Evolutionary conservation across 1,139 yeast genomes (phyloP), one percentile per base, ranked within the genome.

Genomic region (Yamadazyma blattariae): DNA sequence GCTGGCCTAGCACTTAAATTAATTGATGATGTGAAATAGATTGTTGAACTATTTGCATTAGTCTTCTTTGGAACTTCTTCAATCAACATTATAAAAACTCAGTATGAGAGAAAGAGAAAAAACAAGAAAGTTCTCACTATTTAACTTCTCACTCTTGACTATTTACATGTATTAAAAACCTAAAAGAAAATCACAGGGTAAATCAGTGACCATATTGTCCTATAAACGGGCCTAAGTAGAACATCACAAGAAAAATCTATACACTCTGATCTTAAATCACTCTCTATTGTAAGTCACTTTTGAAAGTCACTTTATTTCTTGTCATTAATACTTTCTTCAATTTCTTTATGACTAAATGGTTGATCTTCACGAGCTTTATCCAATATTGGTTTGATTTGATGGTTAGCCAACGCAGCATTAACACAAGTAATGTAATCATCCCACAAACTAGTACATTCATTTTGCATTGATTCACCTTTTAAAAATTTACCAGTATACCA

Each of bases 401-500:
- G 82, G 40, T 72, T 75, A 24, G 80, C 79, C 46, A 87, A 67
- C 23, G 92, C 92, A 8, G 71, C 77, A 51, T 88, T 83, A 32
- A 92, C 82, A 63, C 98, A 92, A 13, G 80, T 80, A 48, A 86
- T 86, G 59, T 92, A 92, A 34, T 79, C 81, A 42, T 79, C 77
- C 96, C 97, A 92, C 30, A 87, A 75, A 32, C 82, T 92, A 36
- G 87, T 83, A 61, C 98, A 92, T 59, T 90, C 97, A 56, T 92
- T 90, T 46, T 82, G 74, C 37, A 80, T 58, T 48, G 83, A 74
- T 48, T 81, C 76, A 18, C 90, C 90, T 51, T 80, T 76, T 43
- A 83, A 66, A 51, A 83, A 83, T 59, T 83, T 85, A 51, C 90
- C 97, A n/a, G 94, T 81, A 58, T 92, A 92, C 97, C 97, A 92